These are phyloP conservation scores for Chlamydomonas eustigma DNA, from an alignment of 139 green algal genomes.

Conservation along the genomic window DNA sequence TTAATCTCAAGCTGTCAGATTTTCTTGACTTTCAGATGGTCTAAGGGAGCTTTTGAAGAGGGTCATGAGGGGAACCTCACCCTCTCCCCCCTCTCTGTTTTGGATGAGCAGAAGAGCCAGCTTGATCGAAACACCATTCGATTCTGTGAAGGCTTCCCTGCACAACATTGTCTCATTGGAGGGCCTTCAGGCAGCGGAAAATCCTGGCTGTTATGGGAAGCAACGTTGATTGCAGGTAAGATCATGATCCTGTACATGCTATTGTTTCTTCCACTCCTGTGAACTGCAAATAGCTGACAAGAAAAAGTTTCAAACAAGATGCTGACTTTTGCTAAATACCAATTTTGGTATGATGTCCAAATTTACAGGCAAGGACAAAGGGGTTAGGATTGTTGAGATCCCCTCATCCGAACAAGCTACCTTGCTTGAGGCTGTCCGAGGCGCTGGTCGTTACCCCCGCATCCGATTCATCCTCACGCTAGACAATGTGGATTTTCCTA, in stretches of 20 bases:
- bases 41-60: constrained; percentile 52
- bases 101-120: constrained; percentile 7
- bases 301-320: too few relatives aligned
- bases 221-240: constrained; percentile 32
- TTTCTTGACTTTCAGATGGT: constrained; percentile 40
- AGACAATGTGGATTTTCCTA: constrained; percentile 46
- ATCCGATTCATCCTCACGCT: constrained; percentile 42
- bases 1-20: background rate
- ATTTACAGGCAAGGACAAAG: constrained; percentile 31
- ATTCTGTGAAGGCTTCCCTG: constrained; percentile 37
- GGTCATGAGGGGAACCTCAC: constrained; percentile 11
- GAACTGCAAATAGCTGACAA: too few relatives aligned
- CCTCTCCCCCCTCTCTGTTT: constrained; percentile 14
- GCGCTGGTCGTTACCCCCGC: constrained; percentile 38
- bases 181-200: constrained; percentile 46
- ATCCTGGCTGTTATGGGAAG: constrained; percentile 52
- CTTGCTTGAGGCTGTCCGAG: constrained; percentile 44
- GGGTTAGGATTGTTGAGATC: constrained; percentile 49
- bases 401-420: constrained; percentile 13
- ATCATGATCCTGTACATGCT: too few relatives aligned
- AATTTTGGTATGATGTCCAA: too few relatives aligned
- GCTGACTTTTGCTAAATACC: too few relatives aligned
- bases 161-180: constrained; percentile 38
- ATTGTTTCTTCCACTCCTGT: too few relatives aligned
- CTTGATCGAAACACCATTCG: constrained; percentile 40